phyloP scores from a whole-genome alignment of 768 basidiomycete genomes.

The Hericium erinaceus region DNA sequence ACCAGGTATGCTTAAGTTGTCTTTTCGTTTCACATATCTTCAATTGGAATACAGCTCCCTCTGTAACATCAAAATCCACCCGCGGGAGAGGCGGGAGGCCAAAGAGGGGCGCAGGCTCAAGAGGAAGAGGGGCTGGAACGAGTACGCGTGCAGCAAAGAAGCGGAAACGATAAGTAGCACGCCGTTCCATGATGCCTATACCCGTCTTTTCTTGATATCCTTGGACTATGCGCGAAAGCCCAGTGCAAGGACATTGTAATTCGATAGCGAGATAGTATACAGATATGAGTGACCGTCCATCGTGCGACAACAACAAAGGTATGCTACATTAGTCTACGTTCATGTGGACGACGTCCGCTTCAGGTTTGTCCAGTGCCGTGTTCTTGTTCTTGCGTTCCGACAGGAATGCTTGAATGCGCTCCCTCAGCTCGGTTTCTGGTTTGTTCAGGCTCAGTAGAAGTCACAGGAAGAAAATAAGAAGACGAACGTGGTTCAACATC shows the following conservation, averaged over 20 bases:
- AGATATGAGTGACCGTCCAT: background rate
- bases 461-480: background rate
- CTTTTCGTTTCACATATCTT: background rate
- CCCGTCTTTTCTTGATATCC: no score
- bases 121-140: constrained; percentile 9
- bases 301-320: background rate
- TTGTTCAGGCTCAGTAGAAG: background rate
- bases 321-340: constrained; percentile 8
- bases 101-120: constrained; percentile 1
- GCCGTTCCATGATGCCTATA: background rate
- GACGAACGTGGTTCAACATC: constrained; percentile 68
- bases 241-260: no score
- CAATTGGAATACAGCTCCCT: constrained; percentile 2
- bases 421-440: constrained; percentile 60
- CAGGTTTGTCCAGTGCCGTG: constrained; percentile 12
- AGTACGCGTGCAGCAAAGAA: background rate
- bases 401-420: constrained; percentile 64
- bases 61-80: background rate
- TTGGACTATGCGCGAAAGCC: no score
- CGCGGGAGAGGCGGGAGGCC: constrained; percentile 7
- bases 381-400: constrained; percentile 42
- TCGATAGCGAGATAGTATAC: background rate
- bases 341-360: constrained; percentile 14
- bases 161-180: background rate
- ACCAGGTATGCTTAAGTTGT: constrained; percentile 2